Conservation (phyloP, 305 asterid genomes). For the Fraxinus dipetala region DNA sequence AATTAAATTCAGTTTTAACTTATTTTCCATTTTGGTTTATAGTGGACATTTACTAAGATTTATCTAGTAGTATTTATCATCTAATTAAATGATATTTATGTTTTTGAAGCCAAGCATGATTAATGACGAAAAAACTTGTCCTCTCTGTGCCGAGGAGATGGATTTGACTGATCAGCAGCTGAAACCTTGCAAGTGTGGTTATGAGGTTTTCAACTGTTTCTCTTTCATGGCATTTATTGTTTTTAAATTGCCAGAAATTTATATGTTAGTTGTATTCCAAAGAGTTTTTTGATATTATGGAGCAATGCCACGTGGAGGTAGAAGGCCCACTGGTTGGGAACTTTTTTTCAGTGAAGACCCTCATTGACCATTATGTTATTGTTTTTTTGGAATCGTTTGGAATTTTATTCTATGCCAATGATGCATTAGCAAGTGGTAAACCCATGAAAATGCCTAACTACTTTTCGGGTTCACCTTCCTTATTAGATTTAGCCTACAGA, state of each 20-base stretch:
- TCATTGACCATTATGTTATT: neutral
- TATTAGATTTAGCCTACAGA: neutral
- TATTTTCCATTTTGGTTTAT: slow-evolving; percentile 2
- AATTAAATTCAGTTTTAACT: slow-evolving; percentile 9
- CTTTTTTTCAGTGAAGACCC: neutral
- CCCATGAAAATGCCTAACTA: neutral
- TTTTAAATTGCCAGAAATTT: slow-evolving; percentile 7
- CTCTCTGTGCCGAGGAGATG: slow-evolving; percentile 99
- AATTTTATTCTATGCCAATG: neutral
- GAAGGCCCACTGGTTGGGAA: neutral
- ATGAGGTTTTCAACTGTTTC: slow-evolving; percentile 54
- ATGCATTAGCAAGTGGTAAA: neutral
- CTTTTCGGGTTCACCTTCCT: neutral
- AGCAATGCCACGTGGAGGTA: neutral
- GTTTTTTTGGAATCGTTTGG: neutral
- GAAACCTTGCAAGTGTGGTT: slow-evolving; percentile 98
- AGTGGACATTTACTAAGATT: neutral
- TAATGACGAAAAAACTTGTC: slow-evolving; percentile 87
- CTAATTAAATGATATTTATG: neutral
- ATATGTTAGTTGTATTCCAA: neutral
- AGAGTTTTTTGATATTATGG: neutral
- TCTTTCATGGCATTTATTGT: neutral
- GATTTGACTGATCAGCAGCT: slow-evolving; percentile 96
- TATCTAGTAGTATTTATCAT: neutral
- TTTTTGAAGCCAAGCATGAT: slow-evolving; percentile 65